Conservation (phyloP, 169 alveolate species). For the Pseudocohnilembus persalinus region DNA sequence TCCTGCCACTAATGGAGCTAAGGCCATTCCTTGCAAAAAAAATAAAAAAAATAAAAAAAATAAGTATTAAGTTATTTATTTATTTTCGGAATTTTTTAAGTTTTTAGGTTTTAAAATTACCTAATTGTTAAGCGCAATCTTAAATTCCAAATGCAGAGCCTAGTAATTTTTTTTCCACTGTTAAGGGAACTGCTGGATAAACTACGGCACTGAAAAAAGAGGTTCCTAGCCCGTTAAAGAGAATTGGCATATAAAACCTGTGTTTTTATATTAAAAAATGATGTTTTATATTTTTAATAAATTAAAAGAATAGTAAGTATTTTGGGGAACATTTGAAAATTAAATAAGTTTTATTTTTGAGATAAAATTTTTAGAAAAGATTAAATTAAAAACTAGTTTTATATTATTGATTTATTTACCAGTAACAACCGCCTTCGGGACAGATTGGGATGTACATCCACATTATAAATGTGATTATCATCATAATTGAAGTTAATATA, state of each 20-base stretch:
- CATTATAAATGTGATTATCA: neutral
- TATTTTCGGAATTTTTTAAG: conserved; percentile 53
- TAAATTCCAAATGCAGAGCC: neutral
- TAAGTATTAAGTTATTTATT: no score
- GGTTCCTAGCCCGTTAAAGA: neutral
- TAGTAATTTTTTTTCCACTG: neutral
- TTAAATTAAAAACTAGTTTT: no score
- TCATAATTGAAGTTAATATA: neutral
- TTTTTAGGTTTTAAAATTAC: conserved; percentile 40
- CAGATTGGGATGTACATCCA: neutral
- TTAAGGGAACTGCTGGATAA: neutral
- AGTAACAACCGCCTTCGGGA: neutral
- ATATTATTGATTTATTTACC: no score
- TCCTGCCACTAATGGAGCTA: neutral
- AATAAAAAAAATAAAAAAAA: no score
- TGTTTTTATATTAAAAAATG: no score
- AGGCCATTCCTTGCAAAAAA: neutral
- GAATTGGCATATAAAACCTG: neutral
- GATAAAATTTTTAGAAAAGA: no score
- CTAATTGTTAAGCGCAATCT: conserved; percentile 24
- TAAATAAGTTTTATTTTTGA: no score
- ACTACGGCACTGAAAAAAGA: neutral
- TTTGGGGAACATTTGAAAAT: no score
- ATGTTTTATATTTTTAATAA: no score
- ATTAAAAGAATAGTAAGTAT: no score